Conservation (phyloP, 129 eudicot species). For the Flaveria ramosissima region DNA sequence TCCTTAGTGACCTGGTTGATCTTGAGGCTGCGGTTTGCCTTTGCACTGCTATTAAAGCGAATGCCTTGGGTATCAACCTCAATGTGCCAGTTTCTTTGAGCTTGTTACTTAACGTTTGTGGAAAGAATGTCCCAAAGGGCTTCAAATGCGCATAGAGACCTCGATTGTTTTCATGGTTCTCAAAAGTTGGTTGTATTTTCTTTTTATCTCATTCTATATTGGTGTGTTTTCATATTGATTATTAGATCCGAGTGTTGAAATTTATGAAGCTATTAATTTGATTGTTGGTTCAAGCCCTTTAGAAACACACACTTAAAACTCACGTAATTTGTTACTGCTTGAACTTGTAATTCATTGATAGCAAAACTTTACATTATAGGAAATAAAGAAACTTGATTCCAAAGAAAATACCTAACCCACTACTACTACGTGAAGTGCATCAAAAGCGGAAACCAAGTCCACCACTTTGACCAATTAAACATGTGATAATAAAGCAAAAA, state of each 20-base stretch:
- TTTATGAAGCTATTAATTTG: background rate
- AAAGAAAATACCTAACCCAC: too few species aligned
- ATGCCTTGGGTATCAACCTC: constrained; percentile 62
- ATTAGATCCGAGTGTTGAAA: background rate
- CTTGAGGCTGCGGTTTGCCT: constrained; percentile 90
- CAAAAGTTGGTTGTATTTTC: background rate
- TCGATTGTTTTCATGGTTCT: constrained; percentile 32
- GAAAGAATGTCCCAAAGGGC: constrained; percentile 62
- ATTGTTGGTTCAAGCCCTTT: too few species aligned
- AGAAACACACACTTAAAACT: too few species aligned
- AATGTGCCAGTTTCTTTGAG: constrained; percentile 58
- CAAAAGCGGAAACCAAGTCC: too few species aligned
- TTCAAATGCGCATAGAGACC: constrained; percentile 43
- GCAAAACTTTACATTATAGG: too few species aligned
- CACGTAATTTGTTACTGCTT: too few species aligned
- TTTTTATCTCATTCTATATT: background rate
- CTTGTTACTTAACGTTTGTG: constrained; percentile 64
- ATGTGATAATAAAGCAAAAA: too few species aligned
- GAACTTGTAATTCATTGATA: too few species aligned
- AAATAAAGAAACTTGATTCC: too few species aligned
- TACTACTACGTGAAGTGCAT: too few species aligned
- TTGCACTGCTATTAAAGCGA: constrained; percentile 85
- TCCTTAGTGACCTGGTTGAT: constrained; percentile 61
- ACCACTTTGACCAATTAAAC: too few species aligned
- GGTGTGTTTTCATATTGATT: background rate